phyloP scores from a whole-genome alignment of 2,329 filamentous ascomycete genomes.

The Leptosphaerulina australis region DNA sequence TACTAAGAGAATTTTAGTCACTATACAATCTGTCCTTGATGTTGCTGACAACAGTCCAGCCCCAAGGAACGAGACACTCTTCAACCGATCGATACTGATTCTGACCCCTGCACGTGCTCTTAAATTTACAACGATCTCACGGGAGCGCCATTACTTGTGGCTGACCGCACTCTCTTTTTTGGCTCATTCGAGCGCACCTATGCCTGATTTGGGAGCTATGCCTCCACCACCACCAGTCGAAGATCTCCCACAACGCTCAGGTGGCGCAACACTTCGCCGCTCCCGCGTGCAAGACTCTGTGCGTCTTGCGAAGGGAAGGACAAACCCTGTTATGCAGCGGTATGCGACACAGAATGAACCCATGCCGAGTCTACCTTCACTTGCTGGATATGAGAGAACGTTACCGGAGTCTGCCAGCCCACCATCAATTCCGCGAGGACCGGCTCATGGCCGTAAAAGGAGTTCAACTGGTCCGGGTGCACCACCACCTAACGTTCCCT shows the following conservation, averaged over 20 bases:
- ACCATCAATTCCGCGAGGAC: slow-evolving; percentile 72
- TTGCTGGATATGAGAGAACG: slow-evolving; percentile 48
- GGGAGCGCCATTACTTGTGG: slow-evolving; percentile 93
- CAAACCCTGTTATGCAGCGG: slow-evolving; percentile 45
- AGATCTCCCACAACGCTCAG: slow-evolving; percentile 43
- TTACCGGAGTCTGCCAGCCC: slow-evolving; percentile 70
- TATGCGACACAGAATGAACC: slow-evolving; percentile 38
- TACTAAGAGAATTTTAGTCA: slow-evolving; percentile 62
- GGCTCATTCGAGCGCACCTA: slow-evolving; percentile 81
- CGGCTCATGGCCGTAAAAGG: slow-evolving; percentile 78
- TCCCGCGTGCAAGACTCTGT: slow-evolving; percentile 85
- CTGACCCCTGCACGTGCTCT: slow-evolving; percentile 90
- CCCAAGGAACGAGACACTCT: slow-evolving; percentile 74
- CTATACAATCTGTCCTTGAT: slow-evolving; percentile 94
- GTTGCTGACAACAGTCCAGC: slow-evolving; percentile 91
- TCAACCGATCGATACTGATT: slow-evolving; percentile 94
- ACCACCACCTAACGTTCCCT: slow-evolving; percentile 68
- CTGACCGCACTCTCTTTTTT: slow-evolving; percentile 93
- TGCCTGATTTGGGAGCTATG: slow-evolving; percentile 70
- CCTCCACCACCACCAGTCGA: slow-evolving; percentile 46
- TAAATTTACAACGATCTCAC: slow-evolving; percentile 85
- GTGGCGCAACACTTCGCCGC: slow-evolving; percentile 53
- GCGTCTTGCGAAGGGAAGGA: slow-evolving; percentile 78
- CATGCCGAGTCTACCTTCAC: slow-evolving; percentile 39
- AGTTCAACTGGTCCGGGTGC: slow-evolving; percentile 85